A percentile compares a stretch with the other conserved stretches of the same genome.
Conservation (phyloP, 1,284 basidiomycete genomes). For the Apiotrichum veenhuisii region DNA sequence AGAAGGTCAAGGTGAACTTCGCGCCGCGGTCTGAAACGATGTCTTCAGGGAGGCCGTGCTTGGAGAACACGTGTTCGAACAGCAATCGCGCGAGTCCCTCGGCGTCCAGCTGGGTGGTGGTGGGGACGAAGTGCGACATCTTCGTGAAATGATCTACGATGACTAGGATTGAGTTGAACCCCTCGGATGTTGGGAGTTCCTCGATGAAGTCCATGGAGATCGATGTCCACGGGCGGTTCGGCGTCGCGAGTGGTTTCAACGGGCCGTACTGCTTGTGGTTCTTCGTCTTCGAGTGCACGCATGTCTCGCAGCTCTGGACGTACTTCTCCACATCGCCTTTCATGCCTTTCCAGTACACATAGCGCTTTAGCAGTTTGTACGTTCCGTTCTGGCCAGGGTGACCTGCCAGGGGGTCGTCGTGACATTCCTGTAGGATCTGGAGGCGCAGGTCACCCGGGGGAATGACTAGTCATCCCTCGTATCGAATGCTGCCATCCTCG, state of each 20-base stretch:
- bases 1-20: too few species aligned
- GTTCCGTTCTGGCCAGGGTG: neutral
- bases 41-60: neutral
- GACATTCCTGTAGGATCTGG: neutral
- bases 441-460: neutral
- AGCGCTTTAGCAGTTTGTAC: neutral
- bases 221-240: constrained; percentile 44
- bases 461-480: neutral
- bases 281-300: constrained; percentile 33
- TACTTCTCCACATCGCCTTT: constrained; percentile 8
- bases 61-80: neutral
- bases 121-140: constrained; percentile 46
- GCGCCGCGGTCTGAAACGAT: too few species aligned
- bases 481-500: neutral
- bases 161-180: constrained; percentile 48
- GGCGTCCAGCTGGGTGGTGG: constrained; percentile 17
- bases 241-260: constrained; percentile 43
- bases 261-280: constrained; percentile 50
- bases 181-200: constrained; percentile 47
- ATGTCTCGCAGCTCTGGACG: constrained; percentile 41
- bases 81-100: neutral
- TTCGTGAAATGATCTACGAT: constrained; percentile 52
- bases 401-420: neutral
- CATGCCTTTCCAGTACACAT: neutral
- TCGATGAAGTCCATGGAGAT: constrained; percentile 54